Evolutionary conservation across 768 basidiomycete genomes (phyloP).

Genomic region (Mycena albidolilacea): DNA sequence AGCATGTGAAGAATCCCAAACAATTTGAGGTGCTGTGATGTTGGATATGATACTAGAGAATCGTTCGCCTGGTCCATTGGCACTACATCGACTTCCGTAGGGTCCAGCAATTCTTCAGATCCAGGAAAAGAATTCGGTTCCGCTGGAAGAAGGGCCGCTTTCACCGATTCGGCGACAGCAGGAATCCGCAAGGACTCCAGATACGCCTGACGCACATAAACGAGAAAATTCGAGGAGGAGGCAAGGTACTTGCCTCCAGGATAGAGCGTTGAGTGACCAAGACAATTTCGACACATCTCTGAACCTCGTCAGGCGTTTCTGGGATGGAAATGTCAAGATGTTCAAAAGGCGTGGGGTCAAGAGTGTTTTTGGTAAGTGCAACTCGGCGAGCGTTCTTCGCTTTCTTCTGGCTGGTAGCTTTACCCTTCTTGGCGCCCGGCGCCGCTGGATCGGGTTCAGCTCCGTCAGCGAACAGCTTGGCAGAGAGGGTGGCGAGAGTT

Average conservation of each 20-base stretch:
- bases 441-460: conserved; percentile 8
- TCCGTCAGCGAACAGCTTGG: not conserved
- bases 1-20: not conserved
- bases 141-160: conserved; percentile 12
- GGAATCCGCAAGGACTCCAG: conserved; percentile 33
- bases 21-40: conserved; percentile 20
- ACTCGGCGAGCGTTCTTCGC: conserved; percentile 34
- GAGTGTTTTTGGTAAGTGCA: conserved; percentile 5
- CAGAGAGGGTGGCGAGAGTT: conserved; percentile 3
- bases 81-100: not conserved
- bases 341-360: conserved; percentile 50
- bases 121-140: not conserved
- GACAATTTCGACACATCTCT: conserved; percentile 15
- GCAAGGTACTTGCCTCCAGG: conserved; percentile 17
- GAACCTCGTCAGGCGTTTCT: conserved; percentile 16
- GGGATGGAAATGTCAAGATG: conserved; percentile 28
- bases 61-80: conserved; percentile 2
- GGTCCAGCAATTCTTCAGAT: not conserved
- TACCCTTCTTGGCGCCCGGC: conserved; percentile 26
- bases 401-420: conserved; percentile 46
- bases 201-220: conserved; percentile 19
- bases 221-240: not conserved
- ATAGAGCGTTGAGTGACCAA: conserved; percentile 33
- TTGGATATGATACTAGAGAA: not conserved
- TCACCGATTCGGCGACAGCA: conserved; percentile 19